Evolutionary conservation across 805 yeast genomes (phyloP), one percentile per base, ranked within the genome.

Genomic region (Hanseniaspora lachancei): DNA sequence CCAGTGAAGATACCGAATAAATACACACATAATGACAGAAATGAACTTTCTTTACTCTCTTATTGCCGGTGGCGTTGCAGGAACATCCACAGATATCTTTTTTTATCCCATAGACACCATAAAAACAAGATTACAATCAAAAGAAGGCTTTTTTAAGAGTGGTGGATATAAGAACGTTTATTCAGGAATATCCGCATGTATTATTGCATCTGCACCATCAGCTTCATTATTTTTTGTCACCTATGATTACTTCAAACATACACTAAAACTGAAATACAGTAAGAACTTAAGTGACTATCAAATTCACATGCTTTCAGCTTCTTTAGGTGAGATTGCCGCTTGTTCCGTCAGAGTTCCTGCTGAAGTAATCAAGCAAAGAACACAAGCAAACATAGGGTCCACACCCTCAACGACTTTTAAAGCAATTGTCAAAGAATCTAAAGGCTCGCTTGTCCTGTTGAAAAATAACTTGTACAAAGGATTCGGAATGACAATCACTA

Each of bases 61-160:
- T 41, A 27, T 67, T 77, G 81, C 89, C 64, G 98, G 98, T 40
- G 98, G 86, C 8, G 82, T 93, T 58, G 96, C 98, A 6, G 99
- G 99, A 16, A 93, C 96, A 1, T 82, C 95, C 6, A 89, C 97
- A 1, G 99, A 93, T 70, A 73, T 93, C 40, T 88, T 84, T 3
- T 93, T 93, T 69, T 93, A 91, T 73, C 98, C 99, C 15, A 87
- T 93, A 41, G 99, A 93, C 63, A 93, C 99, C 1, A 63, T 93
- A 57, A 93, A 93, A 70, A 93, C 99, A 0, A 74, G 99, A 57
- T 72, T 93, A 16, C 99, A 93, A 68, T 97, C 98, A 21, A 81
- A 81, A 65, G 96, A 96, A 38, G 98, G 98, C 0, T 91, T 93
- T 64, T 86, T 88, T 67, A 72, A 69, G 18, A 91, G 89, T 69